Evolutionary conservation across 768 basidiomycete genomes (phyloP).

Genomic region (Gymnopilus junonius): DNA sequence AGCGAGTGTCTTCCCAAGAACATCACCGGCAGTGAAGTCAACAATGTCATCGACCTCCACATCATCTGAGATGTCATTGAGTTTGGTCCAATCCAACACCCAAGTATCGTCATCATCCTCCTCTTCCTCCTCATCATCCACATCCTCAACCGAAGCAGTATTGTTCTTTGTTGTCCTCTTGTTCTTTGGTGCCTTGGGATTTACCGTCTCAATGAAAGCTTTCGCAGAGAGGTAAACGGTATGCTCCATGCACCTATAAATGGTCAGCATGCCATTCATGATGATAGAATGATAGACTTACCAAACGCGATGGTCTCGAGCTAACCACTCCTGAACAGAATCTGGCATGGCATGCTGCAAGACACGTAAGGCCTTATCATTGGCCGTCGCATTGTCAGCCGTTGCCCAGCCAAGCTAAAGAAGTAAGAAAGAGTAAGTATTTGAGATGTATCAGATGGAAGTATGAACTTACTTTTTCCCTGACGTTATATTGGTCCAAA

Average conservation of each 20-base stretch:
- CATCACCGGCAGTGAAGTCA: not conserved
- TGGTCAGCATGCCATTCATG: not conserved
- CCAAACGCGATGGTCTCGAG: not conserved
- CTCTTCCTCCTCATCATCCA: not conserved
- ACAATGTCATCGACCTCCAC: not conserved
- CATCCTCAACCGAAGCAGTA: not conserved
- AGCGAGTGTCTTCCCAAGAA: not conserved
- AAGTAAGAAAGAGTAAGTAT: no score
- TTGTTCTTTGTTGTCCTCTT: not conserved
- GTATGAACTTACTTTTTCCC: not conserved
- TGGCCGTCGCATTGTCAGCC: not conserved
- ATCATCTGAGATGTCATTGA: not conserved
- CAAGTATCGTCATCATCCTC: not conserved
- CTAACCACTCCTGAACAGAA: not conserved
- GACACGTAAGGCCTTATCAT: not conserved
- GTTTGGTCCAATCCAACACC: not conserved
- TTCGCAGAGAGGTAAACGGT: not conserved
- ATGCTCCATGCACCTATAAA: constrained; percentile 1
- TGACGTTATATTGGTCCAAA: no score
- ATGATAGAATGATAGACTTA: not conserved
- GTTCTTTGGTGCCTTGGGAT: not conserved
- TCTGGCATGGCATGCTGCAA: not conserved
- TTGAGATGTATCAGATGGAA: no score
- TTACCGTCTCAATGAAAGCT: not conserved
- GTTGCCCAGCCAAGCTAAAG: not conserved